Evolutionary conservation across 306 rosid genomes (phyloP).

Genomic region (Lathyrus sativus): DNA sequence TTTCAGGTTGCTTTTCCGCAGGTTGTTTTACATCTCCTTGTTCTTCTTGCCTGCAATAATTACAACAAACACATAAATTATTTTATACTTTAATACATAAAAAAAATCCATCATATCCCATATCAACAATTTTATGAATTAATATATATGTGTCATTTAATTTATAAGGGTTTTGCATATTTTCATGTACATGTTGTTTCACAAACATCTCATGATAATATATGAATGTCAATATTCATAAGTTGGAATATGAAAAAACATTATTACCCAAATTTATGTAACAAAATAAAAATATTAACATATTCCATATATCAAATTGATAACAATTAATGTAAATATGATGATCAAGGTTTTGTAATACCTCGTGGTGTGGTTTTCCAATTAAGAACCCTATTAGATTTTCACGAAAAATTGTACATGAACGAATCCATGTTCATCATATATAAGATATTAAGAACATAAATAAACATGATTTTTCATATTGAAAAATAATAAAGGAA

Average conservation of each 20-base stretch:
- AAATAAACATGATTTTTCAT: not conserved
- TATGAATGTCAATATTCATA: not conserved
- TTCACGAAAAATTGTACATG: not conserved
- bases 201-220: not conserved
- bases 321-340: not conserved
- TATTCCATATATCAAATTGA: not conserved
- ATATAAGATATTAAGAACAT: not conserved
- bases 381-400: slow-evolving; percentile 9
- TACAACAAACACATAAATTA: slow-evolving; percentile 20
- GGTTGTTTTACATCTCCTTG: slow-evolving; percentile 73
- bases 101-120: not conserved
- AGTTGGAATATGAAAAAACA: not conserved
- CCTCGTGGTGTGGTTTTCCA: not conserved
- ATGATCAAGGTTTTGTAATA: slow-evolving; percentile 28
- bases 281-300: slow-evolving; percentile 3
- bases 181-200: not conserved
- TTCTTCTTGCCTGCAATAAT: slow-evolving; percentile 76
- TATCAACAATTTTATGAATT: slow-evolving; percentile 5
- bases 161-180: not conserved
- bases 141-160: not conserved
- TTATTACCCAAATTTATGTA: not conserved
- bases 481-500: not conserved
- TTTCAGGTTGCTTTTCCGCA: slow-evolving; percentile 66
- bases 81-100: not conserved
- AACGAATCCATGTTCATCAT: not conserved